phyloP scores from a whole-genome alignment of 495 filamentous ascomycete genomes.

The Neurospora africana region DNA sequence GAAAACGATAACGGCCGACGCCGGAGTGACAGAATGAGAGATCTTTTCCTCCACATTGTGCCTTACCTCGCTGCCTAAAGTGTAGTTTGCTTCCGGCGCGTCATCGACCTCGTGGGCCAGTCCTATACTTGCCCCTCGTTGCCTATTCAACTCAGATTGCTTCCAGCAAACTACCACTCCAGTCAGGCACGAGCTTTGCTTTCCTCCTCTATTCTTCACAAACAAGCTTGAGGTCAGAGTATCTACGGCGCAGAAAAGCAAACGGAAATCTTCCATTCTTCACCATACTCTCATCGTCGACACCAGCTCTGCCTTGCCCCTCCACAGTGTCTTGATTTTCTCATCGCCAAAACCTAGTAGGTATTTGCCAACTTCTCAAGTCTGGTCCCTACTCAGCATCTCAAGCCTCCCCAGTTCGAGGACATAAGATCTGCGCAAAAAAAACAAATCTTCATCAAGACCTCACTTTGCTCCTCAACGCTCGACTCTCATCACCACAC shows the following conservation, averaged over 20 bases:
- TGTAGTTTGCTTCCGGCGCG: not conserved
- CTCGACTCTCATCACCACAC: not conserved
- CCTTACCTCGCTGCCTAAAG: not conserved
- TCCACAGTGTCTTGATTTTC: not conserved
- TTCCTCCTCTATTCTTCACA: not conserved
- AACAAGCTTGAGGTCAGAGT: too few species aligned
- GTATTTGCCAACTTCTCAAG: not conserved
- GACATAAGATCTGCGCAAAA: too few species aligned
- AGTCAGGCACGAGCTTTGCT: not conserved
- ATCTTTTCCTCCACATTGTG: not conserved
- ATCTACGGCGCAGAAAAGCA: not conserved
- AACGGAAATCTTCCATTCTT: not conserved
- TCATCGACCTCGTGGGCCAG: not conserved
- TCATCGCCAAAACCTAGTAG: not conserved
- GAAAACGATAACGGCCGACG: not conserved
- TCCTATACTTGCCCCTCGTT: not conserved
- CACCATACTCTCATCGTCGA: not conserved
- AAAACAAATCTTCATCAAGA: too few species aligned
- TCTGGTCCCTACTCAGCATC: too few species aligned
- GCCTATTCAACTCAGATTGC: not conserved
- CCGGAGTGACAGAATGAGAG: not conserved
- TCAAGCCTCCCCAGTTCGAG: too few species aligned
- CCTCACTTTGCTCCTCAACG: not conserved
- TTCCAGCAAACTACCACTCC: not conserved
- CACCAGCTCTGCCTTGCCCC: not conserved